Evolutionary conservation across 257 asterid species (phyloP), one percentile per base, ranked within the genome.

Genomic region (Solanum chilense): DNA sequence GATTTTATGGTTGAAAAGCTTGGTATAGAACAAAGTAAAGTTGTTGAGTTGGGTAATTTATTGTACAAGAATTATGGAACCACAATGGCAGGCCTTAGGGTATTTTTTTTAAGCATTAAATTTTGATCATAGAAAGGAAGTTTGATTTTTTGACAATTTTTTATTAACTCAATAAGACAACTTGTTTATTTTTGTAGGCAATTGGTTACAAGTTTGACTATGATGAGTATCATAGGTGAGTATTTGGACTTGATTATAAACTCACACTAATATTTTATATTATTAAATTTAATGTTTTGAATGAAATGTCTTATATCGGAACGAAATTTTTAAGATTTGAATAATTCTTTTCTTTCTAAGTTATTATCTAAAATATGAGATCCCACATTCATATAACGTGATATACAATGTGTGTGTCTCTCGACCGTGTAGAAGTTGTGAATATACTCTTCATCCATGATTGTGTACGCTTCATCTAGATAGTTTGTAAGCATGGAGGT

Each of bases 51-150:
- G 88, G 89, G 99, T 66, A 88, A 94, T 91, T 90, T 94, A 31
- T 90, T 95, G 74, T 97, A 95, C 88, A 95, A 93, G 90, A 93
- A 95, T 87, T 97, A 97, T 85, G 99, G 99, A 82, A 97, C 99
- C 31, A 95, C 99, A 84, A 94, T 97, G 99, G 99, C 99, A 2
- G 99, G 99, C 85, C 99, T 97, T 56, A 89, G 99, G 93, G 99
- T 97, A 89, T 16, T 8, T 62, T 31, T 49, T 18, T 20, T 42
- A 58, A 52, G 60, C 62, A 52, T 52, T 52, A 52, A 41, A 52
- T 60, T 29, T 60, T 64, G 5, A 56, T 82, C 14, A 8, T 3
- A 9, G 2, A 37, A 9, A 33, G 5, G 15, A 73, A 31, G 7
- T 11, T 21, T 69, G 20, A 76, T 35, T 25, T 25, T 20, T 25